phyloP scores from a whole-genome alignment of 2,329 filamentous ascomycete species.

The Davidsoniella australis region DNA sequence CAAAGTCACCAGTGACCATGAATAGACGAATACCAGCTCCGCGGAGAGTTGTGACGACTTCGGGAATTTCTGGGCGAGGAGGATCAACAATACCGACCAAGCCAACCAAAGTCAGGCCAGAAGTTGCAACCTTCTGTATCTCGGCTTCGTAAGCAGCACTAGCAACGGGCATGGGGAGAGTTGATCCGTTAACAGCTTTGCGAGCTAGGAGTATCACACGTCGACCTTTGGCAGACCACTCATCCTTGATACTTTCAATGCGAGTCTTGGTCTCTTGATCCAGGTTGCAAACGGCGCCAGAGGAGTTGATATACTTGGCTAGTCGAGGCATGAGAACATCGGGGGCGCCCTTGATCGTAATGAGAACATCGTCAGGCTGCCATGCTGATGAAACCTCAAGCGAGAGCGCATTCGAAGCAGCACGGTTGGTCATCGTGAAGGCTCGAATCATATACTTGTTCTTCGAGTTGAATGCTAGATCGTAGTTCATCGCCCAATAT shows the following conservation, averaged over 20 bases:
- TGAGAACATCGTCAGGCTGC: slow-evolving; percentile 70
- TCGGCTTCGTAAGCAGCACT: slow-evolving; percentile 72
- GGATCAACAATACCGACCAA: slow-evolving; percentile 94
- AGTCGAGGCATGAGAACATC: slow-evolving; percentile 89
- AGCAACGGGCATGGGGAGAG: slow-evolving; percentile 53
- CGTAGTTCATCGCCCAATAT: slow-evolving; percentile 45
- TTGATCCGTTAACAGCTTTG: slow-evolving; percentile 55
- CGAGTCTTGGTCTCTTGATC: slow-evolving; percentile 50
- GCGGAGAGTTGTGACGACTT: slow-evolving; percentile 74
- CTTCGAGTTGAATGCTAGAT: slow-evolving; percentile 48
- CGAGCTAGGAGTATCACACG: slow-evolving; percentile 88
- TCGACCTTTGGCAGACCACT: slow-evolving; percentile 81
- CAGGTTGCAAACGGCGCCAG: slow-evolving; percentile 61
- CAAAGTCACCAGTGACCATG: slow-evolving; percentile 91
- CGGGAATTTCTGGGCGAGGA: slow-evolving; percentile 77
- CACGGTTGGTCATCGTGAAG: slow-evolving; percentile 62
- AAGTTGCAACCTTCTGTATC: slow-evolving; percentile 63
- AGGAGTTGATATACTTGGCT: slow-evolving; percentile 56
- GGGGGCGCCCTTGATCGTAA: slow-evolving; percentile 79
- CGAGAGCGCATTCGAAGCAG: slow-evolving; percentile 86
- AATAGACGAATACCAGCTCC: slow-evolving; percentile 90
- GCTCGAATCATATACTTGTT: slow-evolving; percentile 29
- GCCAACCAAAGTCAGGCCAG: slow-evolving; percentile 81
- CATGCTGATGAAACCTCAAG: slow-evolving; percentile 95
- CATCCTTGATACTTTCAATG: slow-evolving; percentile 62